A percentile compares a stretch with the other conserved stretches of the same genome.
These are phyloP conservation scores for Drechslerella coelobrocha DNA, from an alignment of 2,329 filamentous ascomycete genomes.

Conservation along the genomic window DNA sequence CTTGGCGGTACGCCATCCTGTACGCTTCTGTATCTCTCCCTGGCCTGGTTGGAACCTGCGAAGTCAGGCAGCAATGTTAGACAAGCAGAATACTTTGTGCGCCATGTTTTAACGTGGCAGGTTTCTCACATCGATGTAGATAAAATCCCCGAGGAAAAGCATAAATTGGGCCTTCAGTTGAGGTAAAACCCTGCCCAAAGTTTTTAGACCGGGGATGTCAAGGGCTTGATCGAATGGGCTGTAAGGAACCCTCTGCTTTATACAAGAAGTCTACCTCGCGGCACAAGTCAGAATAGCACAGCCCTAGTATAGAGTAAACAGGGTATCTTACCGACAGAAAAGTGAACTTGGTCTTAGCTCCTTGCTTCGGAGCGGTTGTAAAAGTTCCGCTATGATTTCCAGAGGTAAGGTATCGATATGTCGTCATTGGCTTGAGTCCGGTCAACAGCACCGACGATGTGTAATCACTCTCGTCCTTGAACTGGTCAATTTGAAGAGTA, in stretches of 20 bases:
- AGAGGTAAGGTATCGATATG: constrained; percentile 83
- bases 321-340: constrained; percentile 72
- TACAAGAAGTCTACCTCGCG: constrained; percentile 72
- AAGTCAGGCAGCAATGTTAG: neutral
- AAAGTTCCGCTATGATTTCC: constrained; percentile 88
- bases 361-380: constrained; percentile 74
- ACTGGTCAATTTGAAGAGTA: constrained; percentile 66
- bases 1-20: constrained; percentile 73
- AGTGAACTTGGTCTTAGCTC: constrained; percentile 75
- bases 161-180: constrained; percentile 77
- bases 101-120: neutral
- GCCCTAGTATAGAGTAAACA: neutral
- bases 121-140: constrained; percentile 77
- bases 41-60: constrained; percentile 37
- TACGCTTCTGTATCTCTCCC: constrained; percentile 42
- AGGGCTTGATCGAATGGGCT: constrained; percentile 81
- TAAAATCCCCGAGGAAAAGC: constrained; percentile 86
- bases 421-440: constrained; percentile 71
- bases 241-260: constrained; percentile 90
- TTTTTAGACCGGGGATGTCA: constrained; percentile 77
- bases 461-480: constrained; percentile 81
- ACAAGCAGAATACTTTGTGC: neutral
- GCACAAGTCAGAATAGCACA: neutral
- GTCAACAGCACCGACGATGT: constrained; percentile 74
- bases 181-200: constrained; percentile 76